phyloP scores from a whole-genome alignment of 352 stramenopile genomes.

The Globisporangium orthogonon region DNA sequence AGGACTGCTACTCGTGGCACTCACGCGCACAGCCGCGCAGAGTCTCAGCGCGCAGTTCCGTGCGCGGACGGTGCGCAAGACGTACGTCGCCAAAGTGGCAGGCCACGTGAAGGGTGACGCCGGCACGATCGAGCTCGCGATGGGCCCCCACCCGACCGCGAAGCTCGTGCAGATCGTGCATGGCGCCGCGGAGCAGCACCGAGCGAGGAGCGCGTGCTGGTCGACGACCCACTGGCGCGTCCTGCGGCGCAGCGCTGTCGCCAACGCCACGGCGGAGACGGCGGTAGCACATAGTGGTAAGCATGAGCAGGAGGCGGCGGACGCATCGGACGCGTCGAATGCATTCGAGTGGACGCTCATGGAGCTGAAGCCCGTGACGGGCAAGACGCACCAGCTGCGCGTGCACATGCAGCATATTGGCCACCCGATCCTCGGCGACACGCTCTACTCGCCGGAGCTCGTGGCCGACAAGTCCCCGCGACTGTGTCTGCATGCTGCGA shows the following conservation, averaged over 20 bases:
- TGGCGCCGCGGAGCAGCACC: conserved; percentile 4
- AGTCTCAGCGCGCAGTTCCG: conserved; percentile 66
- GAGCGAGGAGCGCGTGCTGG: conserved; percentile 1
- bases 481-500: conserved; percentile 43
- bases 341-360: conserved; percentile 29
- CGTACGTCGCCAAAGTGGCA: conserved; percentile 48
- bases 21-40: conserved; percentile 52
- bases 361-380: conserved; percentile 65
- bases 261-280: neutral
- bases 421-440: conserved; percentile 91
- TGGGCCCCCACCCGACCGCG: conserved; percentile 41
- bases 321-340: neutral
- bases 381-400: conserved; percentile 93
- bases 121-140: conserved; percentile 30
- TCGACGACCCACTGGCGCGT: conserved; percentile 20
- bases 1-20: conserved; percentile 56
- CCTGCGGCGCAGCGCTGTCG: neutral
- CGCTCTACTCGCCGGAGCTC: conserved; percentile 62
- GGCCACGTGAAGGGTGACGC: conserved; percentile 24
- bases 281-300: too few relatives aligned
- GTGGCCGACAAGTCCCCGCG: conserved; percentile 33
- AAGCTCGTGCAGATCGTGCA: conserved; percentile 51
- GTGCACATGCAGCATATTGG: conserved; percentile 90
- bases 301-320: neutral
- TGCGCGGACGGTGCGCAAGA: conserved; percentile 44